phyloP scores from a whole-genome alignment of 2,329 filamentous ascomycete species.

The Didymella keratinophila region DNA sequence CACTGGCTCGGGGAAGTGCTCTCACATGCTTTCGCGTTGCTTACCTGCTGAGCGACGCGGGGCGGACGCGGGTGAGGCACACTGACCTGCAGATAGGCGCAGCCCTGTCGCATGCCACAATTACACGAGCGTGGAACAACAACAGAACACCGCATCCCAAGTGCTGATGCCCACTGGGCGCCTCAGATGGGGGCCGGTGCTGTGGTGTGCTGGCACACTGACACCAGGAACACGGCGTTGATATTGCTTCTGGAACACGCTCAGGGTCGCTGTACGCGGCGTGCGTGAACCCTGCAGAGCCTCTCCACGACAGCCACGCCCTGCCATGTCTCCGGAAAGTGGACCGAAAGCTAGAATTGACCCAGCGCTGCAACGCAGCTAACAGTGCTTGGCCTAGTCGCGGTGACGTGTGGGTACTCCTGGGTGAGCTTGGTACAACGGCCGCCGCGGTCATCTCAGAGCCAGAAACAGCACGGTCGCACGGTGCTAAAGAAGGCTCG shows the following conservation, averaged over 20 bases:
- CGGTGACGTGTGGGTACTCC: slow-evolving; percentile 11
- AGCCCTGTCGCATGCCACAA: slow-evolving; percentile 18
- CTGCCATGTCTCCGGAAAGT: slow-evolving; percentile 10
- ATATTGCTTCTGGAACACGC: slow-evolving; percentile 15
- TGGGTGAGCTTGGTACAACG: slow-evolving; percentile 16
- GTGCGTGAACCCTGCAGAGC: slow-evolving; percentile 2
- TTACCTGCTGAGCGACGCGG: slow-evolving; percentile 15
- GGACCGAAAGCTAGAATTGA: slow-evolving; percentile 1
- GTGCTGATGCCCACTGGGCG: slow-evolving; percentile 15
- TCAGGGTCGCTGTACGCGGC: slow-evolving; percentile 1
- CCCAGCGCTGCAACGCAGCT: slow-evolving; percentile 1
- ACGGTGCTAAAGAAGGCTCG: slow-evolving; percentile 12
- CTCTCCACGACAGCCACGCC: slow-evolving; percentile 11
- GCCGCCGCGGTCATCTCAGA: slow-evolving; percentile 8
- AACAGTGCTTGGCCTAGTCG: slow-evolving; percentile 8
- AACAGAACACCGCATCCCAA: slow-evolving; percentile 8
- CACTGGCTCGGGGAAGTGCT: slow-evolving; percentile 24
- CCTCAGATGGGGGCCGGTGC: slow-evolving; percentile 3
- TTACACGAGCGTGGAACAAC: slow-evolving; percentile 18
- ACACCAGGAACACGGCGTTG: slow-evolving; percentile 13
- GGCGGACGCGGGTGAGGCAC: slow-evolving; percentile 21
- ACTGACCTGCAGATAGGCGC: slow-evolving; percentile 20
- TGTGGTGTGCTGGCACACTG: slow-evolving; percentile 2
- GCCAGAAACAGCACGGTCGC: slow-evolving; percentile 15
- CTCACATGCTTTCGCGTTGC: slow-evolving; percentile 23